phyloP scores from a whole-genome alignment of 768 basidiomycete genomes.

The Tulasnella sp. region DNA sequence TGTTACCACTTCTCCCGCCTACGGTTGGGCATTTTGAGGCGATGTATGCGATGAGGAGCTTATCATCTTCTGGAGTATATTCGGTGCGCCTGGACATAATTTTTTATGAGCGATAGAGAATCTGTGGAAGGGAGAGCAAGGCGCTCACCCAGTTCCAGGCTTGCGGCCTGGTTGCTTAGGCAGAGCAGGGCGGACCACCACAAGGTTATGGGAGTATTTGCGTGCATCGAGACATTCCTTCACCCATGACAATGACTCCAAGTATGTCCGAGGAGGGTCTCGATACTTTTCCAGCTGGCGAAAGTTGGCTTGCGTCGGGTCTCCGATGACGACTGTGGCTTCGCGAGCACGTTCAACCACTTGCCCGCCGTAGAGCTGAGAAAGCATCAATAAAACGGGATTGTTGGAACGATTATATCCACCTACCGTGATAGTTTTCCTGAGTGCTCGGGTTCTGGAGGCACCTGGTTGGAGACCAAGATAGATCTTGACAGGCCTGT shows the following conservation, averaged over 20 bases:
- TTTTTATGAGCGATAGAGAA: neutral
- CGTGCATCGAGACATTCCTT: neutral
- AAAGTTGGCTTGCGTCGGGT: neutral
- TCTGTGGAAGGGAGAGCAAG: neutral
- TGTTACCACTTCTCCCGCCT: neutral
- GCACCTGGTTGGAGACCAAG: neutral
- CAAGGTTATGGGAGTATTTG: neutral
- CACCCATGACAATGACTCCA: neutral
- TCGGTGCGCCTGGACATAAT: neutral
- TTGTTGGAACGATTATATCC: neutral
- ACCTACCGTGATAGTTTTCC: neutral
- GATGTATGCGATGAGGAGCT: constrained; percentile 8
- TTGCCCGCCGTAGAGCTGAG: neutral
- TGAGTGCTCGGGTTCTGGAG: neutral
- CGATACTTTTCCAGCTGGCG: neutral
- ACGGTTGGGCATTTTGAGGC: neutral
- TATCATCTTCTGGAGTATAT: constrained; percentile 8
- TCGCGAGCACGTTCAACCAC: neutral
- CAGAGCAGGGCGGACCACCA: neutral
- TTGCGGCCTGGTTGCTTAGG: neutral
- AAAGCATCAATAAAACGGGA: neutral
- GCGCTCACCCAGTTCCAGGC: constrained; percentile 2
- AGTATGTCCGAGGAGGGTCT: neutral
- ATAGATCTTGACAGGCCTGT: neutral
- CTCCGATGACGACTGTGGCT: constrained; percentile 8